Evolutionary conservation across 768 basidiomycete genomes (phyloP), one percentile per base, ranked within the genome.

Genomic region (Porphyrellus cyaneotinctus): DNA sequence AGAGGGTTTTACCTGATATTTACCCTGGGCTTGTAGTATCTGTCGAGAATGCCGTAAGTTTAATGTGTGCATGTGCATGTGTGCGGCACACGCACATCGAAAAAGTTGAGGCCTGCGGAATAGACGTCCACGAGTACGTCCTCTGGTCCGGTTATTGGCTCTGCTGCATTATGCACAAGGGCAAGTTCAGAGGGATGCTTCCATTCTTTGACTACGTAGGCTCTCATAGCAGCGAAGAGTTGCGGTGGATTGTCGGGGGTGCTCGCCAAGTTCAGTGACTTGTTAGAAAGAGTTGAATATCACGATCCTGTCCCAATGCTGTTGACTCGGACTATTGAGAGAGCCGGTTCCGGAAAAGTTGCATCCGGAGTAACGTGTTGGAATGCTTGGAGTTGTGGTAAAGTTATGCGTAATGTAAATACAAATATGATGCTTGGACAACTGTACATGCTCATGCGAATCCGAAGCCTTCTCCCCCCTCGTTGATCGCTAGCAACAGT

Each of bases 401-500:
- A 52, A 47, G 52, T 35, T 53, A 58, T 64, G 69, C 39, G 47
- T 46, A 58, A 43, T 64, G 58, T 70, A 67, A 62, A 62, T 69
- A 69, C 70, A 72, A 66, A 61, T 71, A 65, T 56, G 56, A 58
- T 70, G 67, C 26, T 61, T 64, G 28, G 30, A 46, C 52, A 41
- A 46, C 26, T 32, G 39, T 49, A 49, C 53, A 60, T 54, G 35
- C 44, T 64, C 44, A 83, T 58, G 79, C 81, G 69, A 95, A 95
- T 47, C 91, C 95, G 69, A 98, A 98, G 39, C 92, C 92, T 74
- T 95, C 92, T 20, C 91, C 91, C 46, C 94, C 95, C 70, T 98
- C 97, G 62, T 89, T 93, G 65, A 98, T 95, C 32, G 95, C 92
- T 57, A 95, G 77, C 49, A 95, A 71, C 33, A 99, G 70, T 68